Base-by-base conservation (phyloP, 495 filamentous ascomycete species). In the Aspergillus leporis region DNA sequence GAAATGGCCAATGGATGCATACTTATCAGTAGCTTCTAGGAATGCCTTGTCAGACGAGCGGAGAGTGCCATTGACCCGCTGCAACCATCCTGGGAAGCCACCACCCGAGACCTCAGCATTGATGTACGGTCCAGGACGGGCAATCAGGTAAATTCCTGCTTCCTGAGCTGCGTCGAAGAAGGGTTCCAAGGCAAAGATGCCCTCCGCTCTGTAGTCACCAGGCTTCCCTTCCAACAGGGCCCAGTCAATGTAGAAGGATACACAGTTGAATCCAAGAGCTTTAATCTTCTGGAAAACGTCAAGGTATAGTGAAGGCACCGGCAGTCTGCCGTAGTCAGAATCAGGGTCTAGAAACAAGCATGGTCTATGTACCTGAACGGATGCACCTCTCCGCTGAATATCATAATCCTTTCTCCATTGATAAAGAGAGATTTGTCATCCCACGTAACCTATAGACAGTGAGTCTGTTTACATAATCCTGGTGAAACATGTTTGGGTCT, bases 221-320 rank as follows among this genome's bases (percentile, higher is more conserved):
- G 78, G 86, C 56, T 88, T 83, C 30, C 88, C 89, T 70, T 93
- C 90, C 1, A 90, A 66, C n/a, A 92, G 71, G n/a, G 87, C 87
- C 90, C 90, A 93, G 61, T 91, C 79, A 16, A 84, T 72, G 64
- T 92, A 91, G 70, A 92, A 89, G 0, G 85, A 89, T 16, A 90
- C 85, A n/a, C 79, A 76, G 59, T 88, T 91, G 72, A 90, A 91
- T 1, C 90, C 90, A 0, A 90, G 67, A 25, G 88, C 87, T 69
- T 86, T 90, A 71, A 91, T 81, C 70, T 94, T 94, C 63, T 92
- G 85, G 64, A 94, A 85, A 31, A 93, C 68, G 66, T 93, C 90
- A 43, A 87, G 78, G 80, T 83, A 91, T 5, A 93, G 76, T 19
- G 81, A 79, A 0, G 86, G 81, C 4, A 93, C 90, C 0, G 90